Conservation (phyloP, 495 filamentous ascomycete species). For the Viridothelium virens region DNA sequence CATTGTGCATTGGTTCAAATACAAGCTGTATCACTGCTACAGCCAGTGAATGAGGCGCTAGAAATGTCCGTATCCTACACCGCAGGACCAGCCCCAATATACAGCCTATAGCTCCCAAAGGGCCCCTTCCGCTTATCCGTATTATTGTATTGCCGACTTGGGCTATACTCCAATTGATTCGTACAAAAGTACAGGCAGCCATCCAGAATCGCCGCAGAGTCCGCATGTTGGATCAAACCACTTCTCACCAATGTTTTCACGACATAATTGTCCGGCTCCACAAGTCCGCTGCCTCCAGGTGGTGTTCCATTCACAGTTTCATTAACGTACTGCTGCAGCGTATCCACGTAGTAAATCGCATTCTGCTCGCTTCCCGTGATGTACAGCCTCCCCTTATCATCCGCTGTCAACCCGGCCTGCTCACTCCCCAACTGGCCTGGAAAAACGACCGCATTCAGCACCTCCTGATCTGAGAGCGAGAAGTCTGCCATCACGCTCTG, state of each 20-base stretch:
- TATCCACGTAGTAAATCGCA: conserved; percentile 29
- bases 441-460: conserved; percentile 23
- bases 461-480: conserved; percentile 21
- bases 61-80: conserved; percentile 11
- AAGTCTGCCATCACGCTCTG: conserved; percentile 22
- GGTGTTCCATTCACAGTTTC: conserved; percentile 24
- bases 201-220: conserved; percentile 26
- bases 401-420: conserved; percentile 29
- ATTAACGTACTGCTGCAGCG: conserved; percentile 21
- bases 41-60: too few relatives aligned
- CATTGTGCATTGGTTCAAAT: too few relatives aligned
- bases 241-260: conserved; percentile 27
- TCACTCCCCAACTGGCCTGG: conserved; percentile 25
- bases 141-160: conserved; percentile 26
- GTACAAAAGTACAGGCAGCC: conserved; percentile 30
- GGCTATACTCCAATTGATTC: conserved; percentile 27
- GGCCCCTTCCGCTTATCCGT: conserved; percentile 25
- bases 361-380: conserved; percentile 29
- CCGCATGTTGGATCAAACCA: conserved; percentile 30
- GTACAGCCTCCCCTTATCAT: conserved; percentile 27
- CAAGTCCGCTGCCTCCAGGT: conserved; percentile 19
- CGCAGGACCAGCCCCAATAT: conserved; percentile 26
- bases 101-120: conserved; percentile 25
- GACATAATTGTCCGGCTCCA: conserved; percentile 25
- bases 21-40: too few relatives aligned